Evolutionary conservation across 805 yeast species (phyloP).

Genomic region (Yarrowia sp.): DNA sequence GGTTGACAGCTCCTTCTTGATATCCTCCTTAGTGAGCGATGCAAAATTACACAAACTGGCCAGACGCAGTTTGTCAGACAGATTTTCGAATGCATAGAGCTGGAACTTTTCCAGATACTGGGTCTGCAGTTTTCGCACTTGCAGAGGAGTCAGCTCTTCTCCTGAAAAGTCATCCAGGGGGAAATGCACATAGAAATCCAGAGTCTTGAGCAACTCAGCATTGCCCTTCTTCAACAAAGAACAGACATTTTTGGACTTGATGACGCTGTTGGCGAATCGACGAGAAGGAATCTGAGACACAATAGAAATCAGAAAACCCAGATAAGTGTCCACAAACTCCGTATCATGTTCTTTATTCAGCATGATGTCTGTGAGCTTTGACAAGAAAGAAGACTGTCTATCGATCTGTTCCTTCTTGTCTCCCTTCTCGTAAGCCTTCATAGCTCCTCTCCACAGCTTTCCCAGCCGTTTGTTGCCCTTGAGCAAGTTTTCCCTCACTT

Average conservation of each 20-base stretch:
- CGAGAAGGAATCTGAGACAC: conserved; percentile 56
- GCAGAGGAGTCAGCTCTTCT: conserved; percentile 22
- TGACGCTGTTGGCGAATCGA: conserved; percentile 49
- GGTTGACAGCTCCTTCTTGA: conserved; percentile 38
- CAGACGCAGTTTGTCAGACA: conserved; percentile 3
- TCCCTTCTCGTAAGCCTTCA: conserved; percentile 43
- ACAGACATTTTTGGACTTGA: conserved; percentile 48
- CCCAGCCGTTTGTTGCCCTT: conserved; percentile 41
- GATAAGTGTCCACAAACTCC: conserved; percentile 13
- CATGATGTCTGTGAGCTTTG: conserved; percentile 8
- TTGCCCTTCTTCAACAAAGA: conserved; percentile 40
- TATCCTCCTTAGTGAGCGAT: conserved; percentile 42
- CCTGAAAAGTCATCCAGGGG: conserved; percentile 57
- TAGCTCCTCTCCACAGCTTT: conserved; percentile 45
- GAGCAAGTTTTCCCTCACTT: conserved; percentile 43
- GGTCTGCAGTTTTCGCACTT: conserved; percentile 15
- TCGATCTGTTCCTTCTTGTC: conserved; percentile 42
- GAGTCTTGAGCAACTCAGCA: conserved; percentile 16
- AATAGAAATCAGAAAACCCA: conserved; percentile 45
- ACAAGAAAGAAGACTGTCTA: conserved; percentile 13
- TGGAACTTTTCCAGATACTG: conserved; percentile 23
- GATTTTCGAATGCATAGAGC: conserved; percentile 20
- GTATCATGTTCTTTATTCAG: conserved; percentile 15
- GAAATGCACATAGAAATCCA: conserved; percentile 49
- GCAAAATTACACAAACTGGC: conserved; percentile 36